These are phyloP conservation scores for Lichtheimia ornata DNA, from an alignment of 371 early-diverging fungal species.

Conservation along the genomic window DNA sequence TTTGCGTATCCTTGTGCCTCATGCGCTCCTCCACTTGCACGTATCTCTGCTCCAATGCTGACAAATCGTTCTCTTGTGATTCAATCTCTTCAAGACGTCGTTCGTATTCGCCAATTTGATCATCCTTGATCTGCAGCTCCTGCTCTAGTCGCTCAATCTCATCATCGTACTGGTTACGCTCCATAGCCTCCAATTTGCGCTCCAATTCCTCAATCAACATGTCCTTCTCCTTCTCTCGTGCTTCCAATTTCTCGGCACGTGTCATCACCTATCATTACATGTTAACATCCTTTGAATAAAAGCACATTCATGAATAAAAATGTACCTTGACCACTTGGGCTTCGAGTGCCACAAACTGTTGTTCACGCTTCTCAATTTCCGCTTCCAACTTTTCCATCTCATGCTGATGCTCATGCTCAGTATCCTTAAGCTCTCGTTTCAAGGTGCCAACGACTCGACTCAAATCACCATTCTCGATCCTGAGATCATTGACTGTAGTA, in stretches of 20 bases:
- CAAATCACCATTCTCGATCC: constrained; percentile 6
- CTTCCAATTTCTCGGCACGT: constrained; percentile 17
- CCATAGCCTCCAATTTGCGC: constrained; percentile 8
- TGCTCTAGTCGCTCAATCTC: constrained; percentile 28
- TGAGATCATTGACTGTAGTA: constrained; percentile 15
- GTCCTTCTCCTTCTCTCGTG: constrained; percentile 20
- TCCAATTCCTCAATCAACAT: constrained; percentile 18
- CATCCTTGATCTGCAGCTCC: constrained; percentile 19
- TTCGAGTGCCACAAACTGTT: constrained; percentile 35
- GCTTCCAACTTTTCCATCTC: constrained; percentile 16
- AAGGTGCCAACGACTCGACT: constrained; percentile 14
- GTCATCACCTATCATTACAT: constrained; percentile 12
- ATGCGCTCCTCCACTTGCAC: constrained; percentile 14
- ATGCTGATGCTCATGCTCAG: constrained; percentile 20
- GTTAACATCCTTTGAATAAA: no score
- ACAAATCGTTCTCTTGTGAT: constrained; percentile 17
- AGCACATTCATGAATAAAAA: no score
- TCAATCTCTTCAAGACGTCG: constrained; percentile 16
- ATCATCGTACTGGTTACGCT: constrained; percentile 18
- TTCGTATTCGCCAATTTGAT: constrained; percentile 21
- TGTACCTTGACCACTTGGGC: constrained; percentile 37
- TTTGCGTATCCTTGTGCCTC: constrained; percentile 20
- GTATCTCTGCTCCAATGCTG: constrained; percentile 20
- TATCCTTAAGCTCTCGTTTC: constrained; percentile 18
- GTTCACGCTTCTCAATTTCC: constrained; percentile 31